Evolutionary conservation across 345 rosid species (phyloP), one percentile per base, ranked within the genome.

Genomic region (Hibiscus tridactylites): DNA sequence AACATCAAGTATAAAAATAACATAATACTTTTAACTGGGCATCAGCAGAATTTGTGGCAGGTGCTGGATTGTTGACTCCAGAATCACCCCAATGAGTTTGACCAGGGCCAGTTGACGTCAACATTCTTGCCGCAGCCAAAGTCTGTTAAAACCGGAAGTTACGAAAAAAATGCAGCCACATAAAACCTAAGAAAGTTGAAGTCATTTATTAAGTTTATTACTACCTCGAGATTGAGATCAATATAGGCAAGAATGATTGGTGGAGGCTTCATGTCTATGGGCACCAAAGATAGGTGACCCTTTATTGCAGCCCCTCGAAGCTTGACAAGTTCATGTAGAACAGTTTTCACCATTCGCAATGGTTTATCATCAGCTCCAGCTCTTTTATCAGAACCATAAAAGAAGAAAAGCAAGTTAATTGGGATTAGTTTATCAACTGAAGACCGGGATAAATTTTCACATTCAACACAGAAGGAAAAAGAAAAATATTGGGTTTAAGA

Each of bases 281-380:
- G 99, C 77, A 96, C 91, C 88, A 92, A 83, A 67, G 99, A 96
- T 74, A 96, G 87, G 76, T 96, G 99, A 37, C 99, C 98, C 88
- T 96, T 96, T 53, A 96, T 92, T 68, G 98, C 98, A 74, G 97
- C 95, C 69, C 98, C 99, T 53, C 91, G 90, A 79, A 96, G 97
- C 85, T 96, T 96, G 68, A 92, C 98, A 79, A 96, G 98, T 81
- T 96, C 99, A 84, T 96, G 99, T 0, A 96, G 90, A 83, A 96
- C 96, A 72, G 99, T 96, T 84, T 96, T 96, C 71, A 96, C 99
- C 99, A 96, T 96, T 50, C 98, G 91, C 79, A 96, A 81, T 63
- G 99, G 99, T 82, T 96, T 96, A 81, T 96, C 99, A 77, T 96
- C 99, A 39, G 98, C 97, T 49, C 99, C 99, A 82, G 99, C 98